These are phyloP conservation scores for Huntiella moniliformis DNA, from an alignment of 2,329 filamentous ascomycete genomes.

Conservation along the genomic window DNA sequence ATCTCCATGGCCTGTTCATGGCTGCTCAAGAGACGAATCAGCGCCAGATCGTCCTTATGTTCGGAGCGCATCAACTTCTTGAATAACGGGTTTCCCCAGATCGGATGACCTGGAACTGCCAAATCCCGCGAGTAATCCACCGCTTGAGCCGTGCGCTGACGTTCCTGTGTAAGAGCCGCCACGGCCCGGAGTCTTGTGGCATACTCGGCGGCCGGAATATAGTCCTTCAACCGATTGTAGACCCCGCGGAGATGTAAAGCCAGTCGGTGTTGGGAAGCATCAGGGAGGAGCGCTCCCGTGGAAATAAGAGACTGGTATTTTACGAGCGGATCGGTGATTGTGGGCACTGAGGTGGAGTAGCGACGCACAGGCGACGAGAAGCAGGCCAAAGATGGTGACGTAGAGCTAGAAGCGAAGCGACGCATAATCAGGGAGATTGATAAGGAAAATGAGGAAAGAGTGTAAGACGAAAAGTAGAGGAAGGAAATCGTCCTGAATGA, in stretches of 20 bases:
- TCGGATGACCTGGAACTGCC: conserved; percentile 33
- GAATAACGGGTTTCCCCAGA: conserved; percentile 40
- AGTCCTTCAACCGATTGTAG: conserved; percentile 59
- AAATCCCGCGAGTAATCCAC: conserved; percentile 17
- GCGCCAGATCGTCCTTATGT: conserved; percentile 21
- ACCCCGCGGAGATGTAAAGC: conserved; percentile 62
- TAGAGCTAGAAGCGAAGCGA: neutral
- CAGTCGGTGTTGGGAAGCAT: conserved; percentile 52
- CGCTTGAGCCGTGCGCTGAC: conserved; percentile 17
- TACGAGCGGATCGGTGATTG: conserved; percentile 54
- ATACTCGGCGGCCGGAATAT: conserved; percentile 55
- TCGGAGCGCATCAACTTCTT: conserved; percentile 33
- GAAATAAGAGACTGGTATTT: conserved; percentile 56
- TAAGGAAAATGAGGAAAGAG: neutral
- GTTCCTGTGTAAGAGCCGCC: conserved; percentile 23
- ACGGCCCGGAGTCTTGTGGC: conserved; percentile 44
- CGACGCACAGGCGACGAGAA: conserved; percentile 10
- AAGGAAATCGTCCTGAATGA: neutral
- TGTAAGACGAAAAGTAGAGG: neutral
- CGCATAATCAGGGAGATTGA: conserved; percentile 3
- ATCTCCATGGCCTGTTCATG: conserved; percentile 54
- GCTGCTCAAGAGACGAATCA: conserved; percentile 49
- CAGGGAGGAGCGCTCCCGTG: conserved; percentile 46
- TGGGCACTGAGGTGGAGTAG: conserved; percentile 28
- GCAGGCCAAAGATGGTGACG: neutral